A percentile compares a stretch with the other conserved stretches of the same genome.
These are phyloP conservation scores for Pseudoturritis turrita DNA, from an alignment of 345 rosid genomes.

Conservation along the genomic window DNA sequence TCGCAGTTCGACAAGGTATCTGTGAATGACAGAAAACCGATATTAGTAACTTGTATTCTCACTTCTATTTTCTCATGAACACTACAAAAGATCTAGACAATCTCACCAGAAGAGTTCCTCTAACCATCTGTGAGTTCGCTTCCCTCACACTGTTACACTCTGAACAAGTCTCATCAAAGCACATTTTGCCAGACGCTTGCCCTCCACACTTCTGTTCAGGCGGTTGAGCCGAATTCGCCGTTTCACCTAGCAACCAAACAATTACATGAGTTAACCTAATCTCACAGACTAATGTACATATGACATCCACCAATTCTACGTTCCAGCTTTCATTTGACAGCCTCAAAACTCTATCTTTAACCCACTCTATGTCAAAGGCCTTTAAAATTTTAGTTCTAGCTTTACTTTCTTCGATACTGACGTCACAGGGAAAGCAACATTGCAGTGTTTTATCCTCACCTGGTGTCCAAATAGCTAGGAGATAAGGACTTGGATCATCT, in stretches of 20 bases:
- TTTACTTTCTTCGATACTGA: not conserved
- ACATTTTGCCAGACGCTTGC: conserved; percentile 48
- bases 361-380: not conserved
- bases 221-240: conserved; percentile 62
- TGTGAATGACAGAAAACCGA: conserved; percentile 26
- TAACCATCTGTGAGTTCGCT: conserved; percentile 60
- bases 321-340: conserved; percentile 1
- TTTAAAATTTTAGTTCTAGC: not conserved
- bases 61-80: not conserved
- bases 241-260: conserved; percentile 59
- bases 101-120: conserved; percentile 90
- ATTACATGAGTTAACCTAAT: not conserved
- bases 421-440: not conserved
- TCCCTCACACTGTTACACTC: conserved; percentile 72
- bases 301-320: not conserved
- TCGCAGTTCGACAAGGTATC: conserved; percentile 96
- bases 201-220: conserved; percentile 50
- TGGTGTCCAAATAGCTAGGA: conserved; percentile 93
- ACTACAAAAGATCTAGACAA: conserved; percentile 8
- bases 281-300: not conserved
- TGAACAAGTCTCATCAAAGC: conserved; percentile 63
- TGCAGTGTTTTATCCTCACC: conserved; percentile 43
- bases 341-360: not conserved
- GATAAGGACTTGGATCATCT: conserved; percentile 94
- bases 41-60: conserved; percentile 19